Evolutionary conservation across 140 eudicot species (phyloP), one percentile per base, ranked within the genome.

Genomic region (Artemisia princeps): DNA sequence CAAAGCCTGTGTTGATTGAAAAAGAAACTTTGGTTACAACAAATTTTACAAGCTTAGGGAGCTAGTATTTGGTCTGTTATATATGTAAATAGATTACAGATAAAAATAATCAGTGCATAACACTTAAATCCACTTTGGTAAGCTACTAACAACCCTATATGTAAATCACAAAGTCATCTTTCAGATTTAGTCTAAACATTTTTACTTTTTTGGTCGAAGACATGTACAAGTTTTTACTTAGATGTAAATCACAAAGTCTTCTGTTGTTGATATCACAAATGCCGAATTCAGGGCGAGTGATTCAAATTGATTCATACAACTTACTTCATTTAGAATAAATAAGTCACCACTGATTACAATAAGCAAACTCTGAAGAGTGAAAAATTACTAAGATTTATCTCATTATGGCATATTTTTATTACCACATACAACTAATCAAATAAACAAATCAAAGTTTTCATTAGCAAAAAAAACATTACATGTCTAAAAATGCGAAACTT

Each of bases 1-100:
- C 75, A 74, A 79, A 85, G 12, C 98, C 97, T 91, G 81, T 55
- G 61, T 40, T 54, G 44, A 7, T 60, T 30, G n/a, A 30, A 7
- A 4, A 6, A 30, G 14, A 3, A 2, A 4, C 44, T 37, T 37
- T 37, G 44, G 44, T 37, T 37, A 37, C 44, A 37, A 37, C 44
- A 37, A 37, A 37, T 6, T 37, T 37, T 7, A 37, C 44, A 6
- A 37, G 44, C 9, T 37, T 37, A 37, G 44, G 9, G 44, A 37
- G 10, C 44, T 37, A 37, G 44, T 37, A 37, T 37, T 37, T 37
- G 44, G 1, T 37, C 9, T 20, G 33, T 55, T 22, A 2, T 2
- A 4, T 7, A 20, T 22, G 22, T 22, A 64, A 64, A 37, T 37
- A 37, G 10, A 37, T 37, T 46, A 23, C 2, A 7, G 44, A 64